These are phyloP conservation scores for Whalleya microplaca DNA, from an alignment of 2,329 filamentous ascomycete species.

Conservation along the genomic window DNA sequence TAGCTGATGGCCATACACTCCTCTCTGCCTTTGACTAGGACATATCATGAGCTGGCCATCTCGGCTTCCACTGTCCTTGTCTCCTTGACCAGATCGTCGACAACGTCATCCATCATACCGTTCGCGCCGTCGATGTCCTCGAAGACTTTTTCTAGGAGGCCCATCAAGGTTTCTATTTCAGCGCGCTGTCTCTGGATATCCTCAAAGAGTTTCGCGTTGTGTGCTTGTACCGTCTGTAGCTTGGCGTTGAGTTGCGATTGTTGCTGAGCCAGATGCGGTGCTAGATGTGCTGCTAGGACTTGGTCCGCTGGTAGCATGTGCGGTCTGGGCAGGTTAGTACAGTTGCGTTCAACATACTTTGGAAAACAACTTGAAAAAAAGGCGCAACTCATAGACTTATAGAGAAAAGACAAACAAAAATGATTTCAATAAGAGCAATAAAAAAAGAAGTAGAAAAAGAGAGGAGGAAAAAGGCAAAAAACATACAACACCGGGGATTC, in stretches of 20 bases:
- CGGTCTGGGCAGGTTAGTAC: slow-evolving; percentile 40
- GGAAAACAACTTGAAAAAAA: slow-evolving; percentile 1
- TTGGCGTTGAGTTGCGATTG: slow-evolving; percentile 60
- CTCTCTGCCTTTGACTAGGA: not conserved
- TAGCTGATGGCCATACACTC: not conserved
- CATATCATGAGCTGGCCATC: slow-evolving; percentile 35
- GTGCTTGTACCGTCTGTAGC: slow-evolving; percentile 59
- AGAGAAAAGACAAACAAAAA: not conserved
- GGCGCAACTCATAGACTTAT: not conserved
- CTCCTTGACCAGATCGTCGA: slow-evolving; percentile 54
- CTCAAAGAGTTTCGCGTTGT: slow-evolving; percentile 58
- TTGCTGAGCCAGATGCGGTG: slow-evolving; percentile 55
- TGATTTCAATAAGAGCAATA: not conserved
- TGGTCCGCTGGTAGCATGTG: slow-evolving; percentile 58
- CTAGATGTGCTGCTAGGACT: slow-evolving; percentile 59
- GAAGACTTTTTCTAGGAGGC: slow-evolving; percentile 53
- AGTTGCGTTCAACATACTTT: not conserved
- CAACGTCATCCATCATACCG: slow-evolving; percentile 50
- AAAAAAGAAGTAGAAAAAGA: slow-evolving; percentile 1
- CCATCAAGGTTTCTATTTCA: slow-evolving; percentile 57
- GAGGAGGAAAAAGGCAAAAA: slow-evolving; percentile 13
- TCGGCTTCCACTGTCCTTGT: slow-evolving; percentile 49
- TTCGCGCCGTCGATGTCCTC: slow-evolving; percentile 60
- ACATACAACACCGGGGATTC: slow-evolving; percentile 33
- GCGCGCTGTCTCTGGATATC: slow-evolving; percentile 56